Evolutionary conservation across 495 filamentous ascomycete genomes (phyloP), one percentile per base, ranked within the genome.

Genomic region (Penicillium canescens): DNA sequence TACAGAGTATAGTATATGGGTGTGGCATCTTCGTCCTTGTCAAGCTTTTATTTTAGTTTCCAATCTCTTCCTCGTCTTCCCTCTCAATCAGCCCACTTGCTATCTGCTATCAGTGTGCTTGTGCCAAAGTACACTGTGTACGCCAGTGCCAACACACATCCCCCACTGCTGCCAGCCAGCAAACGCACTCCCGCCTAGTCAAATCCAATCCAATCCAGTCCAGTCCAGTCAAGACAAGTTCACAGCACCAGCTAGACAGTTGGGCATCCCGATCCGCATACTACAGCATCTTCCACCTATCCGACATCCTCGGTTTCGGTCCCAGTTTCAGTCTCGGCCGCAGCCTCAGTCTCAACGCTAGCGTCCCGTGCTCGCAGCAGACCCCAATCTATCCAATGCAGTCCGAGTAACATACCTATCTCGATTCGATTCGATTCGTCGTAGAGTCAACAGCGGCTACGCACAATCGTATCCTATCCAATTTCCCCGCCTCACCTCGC

Each of bases 261-360:
- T 72, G 69, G 67, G 67, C 67, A 70, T 67, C 69, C 62, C 55
- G 23, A 58, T 66, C 56, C 68, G 59, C 63, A 66, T 61, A 54
- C 46, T 38, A 49, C 55, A 51, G 47, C 54, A 57, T 33, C 41
- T 46, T 12, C 36, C 44, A 53, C 56, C 56, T 63, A 57, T 54
- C 62, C 55, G 53, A 35, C 52, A 20, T 31, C 9, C 28, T 31
- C 28, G 28, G 28, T 7, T 10, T 31, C 28, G 2, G 28, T 31
- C 28, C 9, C 28, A 31, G 28, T 31, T 7, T 2, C 28, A 2
- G 28, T 31, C 5, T 31, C 28, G 9, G 28, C 28, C 28, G 0
- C 18, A 18, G 18, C 18, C 18, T 18, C 24, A 24, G 34, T n/a
- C 21, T 41, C 48, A 16, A 31, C 48, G 28, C 48, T 51, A 51